phyloP scores from a whole-genome alignment of 441 rosid genomes.

The Metrosideros polymorpha region DNA sequence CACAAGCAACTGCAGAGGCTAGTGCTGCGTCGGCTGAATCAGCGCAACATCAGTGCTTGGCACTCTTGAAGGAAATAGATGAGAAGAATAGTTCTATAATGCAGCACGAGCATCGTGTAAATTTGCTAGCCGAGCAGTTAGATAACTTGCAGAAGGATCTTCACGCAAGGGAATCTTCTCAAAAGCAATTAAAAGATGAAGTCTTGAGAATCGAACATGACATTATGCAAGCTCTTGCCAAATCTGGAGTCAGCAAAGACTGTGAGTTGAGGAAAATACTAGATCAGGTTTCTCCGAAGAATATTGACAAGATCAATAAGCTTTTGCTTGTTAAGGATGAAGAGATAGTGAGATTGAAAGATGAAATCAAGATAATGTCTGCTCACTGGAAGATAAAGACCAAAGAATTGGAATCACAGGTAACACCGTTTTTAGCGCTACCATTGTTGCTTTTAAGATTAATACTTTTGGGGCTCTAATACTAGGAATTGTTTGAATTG shows the following conservation, averaged over 20 bases:
- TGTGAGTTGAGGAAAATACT: constrained; percentile 43
- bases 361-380: constrained; percentile 71
- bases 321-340: constrained; percentile 59
- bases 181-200: constrained; percentile 77
- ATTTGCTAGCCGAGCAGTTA: constrained; percentile 54
- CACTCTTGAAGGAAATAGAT: constrained; percentile 53
- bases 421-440: background rate
- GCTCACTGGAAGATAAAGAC: constrained; percentile 88
- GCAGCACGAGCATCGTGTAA: constrained; percentile 68
- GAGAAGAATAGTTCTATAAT: constrained; percentile 50
- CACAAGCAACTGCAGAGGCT: constrained; percentile 69
- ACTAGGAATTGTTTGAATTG: background rate
- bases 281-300: constrained; percentile 73
- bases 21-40: constrained; percentile 78
- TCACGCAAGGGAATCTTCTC: constrained; percentile 73
- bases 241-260: constrained; percentile 43
- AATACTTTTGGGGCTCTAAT: background rate
- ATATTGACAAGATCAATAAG: constrained; percentile 51
- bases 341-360: constrained; percentile 64
- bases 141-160: constrained; percentile 65
- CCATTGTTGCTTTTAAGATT: background rate
- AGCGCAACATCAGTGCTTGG: constrained; percentile 59
- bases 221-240: constrained; percentile 56
- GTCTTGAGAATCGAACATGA: constrained; percentile 71
- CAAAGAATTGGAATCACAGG: constrained; percentile 85